A percentile compares a stretch with the other conserved stretches of the same genome.
These are phyloP conservation scores for Phialophora verrucosa DNA, from an alignment of 2,329 filamentous ascomycete genomes.

Conservation along the genomic window DNA sequence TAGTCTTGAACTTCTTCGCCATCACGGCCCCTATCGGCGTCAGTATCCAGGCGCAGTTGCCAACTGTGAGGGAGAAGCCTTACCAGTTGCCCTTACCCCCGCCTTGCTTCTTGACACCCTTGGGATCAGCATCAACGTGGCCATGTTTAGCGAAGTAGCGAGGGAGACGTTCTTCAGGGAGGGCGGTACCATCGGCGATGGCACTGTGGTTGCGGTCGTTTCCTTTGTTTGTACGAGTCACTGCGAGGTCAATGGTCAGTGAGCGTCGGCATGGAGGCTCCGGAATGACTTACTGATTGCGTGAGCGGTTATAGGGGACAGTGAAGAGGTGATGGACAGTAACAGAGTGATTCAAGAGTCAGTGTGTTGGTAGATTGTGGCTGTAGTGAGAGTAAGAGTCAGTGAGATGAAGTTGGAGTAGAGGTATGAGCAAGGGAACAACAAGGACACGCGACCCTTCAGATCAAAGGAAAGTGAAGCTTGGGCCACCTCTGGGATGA, in stretches of 20 bases:
- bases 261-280: slow-evolving; percentile 2
- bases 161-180: slow-evolving; percentile 75
- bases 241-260: slow-evolving; percentile 53
- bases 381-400: slow-evolving; percentile 28
- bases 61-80: slow-evolving; percentile 43
- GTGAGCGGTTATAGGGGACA: background rate
- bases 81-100: slow-evolving; percentile 94
- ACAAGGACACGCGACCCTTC: slow-evolving; percentile 34
- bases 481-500: slow-evolving; percentile 30
- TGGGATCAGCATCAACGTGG: slow-evolving; percentile 79
- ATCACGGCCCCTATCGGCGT: slow-evolving; percentile 70
- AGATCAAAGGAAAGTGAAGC: slow-evolving; percentile 31
- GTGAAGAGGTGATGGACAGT: slow-evolving; percentile 18
- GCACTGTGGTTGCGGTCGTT: slow-evolving; percentile 90
- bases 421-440: slow-evolving; percentile 19
- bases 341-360: slow-evolving; percentile 19
- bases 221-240: slow-evolving; percentile 97
- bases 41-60: slow-evolving; percentile 14
- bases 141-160: slow-evolving; percentile 93
- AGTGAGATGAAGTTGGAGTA: slow-evolving; percentile 32
- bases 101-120: slow-evolving; percentile 96
- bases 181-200: slow-evolving; percentile 73
- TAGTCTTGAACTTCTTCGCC: slow-evolving; percentile 86
- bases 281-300: slow-evolving; percentile 36
- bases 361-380: slow-evolving; percentile 28